Conservation (phyloP, 202 grass and related monocot species). For the Panicum hallii region DNA sequence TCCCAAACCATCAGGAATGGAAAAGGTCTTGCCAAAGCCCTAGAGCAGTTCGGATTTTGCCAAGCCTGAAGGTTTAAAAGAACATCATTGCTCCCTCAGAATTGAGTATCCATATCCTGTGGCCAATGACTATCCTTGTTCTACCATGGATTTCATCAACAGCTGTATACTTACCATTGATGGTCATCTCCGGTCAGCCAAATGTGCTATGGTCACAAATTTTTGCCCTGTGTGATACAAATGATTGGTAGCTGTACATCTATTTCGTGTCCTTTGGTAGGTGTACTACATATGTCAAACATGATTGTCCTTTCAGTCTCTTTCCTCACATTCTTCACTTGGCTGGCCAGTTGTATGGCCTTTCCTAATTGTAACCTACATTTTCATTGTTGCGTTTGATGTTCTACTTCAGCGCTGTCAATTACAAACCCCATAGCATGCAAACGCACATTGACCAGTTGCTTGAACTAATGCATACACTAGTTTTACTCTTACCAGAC, state of each 20-base stretch:
- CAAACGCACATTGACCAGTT: not conserved
- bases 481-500: not conserved
- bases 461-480: not conserved
- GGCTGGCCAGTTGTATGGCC: not conserved
- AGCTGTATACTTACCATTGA: not conserved
- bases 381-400: not conserved
- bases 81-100: not conserved
- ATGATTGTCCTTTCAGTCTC: not conserved
- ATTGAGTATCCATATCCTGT: not conserved
- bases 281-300: not conserved
- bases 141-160: not conserved
- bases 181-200: not conserved
- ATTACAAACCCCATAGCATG: not conserved
- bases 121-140: not conserved
- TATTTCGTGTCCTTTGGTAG: not conserved
- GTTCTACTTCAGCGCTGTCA: not conserved
- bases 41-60: not conserved
- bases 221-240: not conserved
- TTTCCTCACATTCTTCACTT: not conserved
- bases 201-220: not conserved
- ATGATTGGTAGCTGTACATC: not conserved
- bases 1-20: not conserved
- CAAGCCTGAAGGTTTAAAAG: not conserved
- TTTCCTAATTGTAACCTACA: not conserved
- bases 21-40: not conserved